Evolutionary conservation across 2,329 filamentous ascomycete species (phyloP).

Genomic region (Diaporthe aspalathi): DNA sequence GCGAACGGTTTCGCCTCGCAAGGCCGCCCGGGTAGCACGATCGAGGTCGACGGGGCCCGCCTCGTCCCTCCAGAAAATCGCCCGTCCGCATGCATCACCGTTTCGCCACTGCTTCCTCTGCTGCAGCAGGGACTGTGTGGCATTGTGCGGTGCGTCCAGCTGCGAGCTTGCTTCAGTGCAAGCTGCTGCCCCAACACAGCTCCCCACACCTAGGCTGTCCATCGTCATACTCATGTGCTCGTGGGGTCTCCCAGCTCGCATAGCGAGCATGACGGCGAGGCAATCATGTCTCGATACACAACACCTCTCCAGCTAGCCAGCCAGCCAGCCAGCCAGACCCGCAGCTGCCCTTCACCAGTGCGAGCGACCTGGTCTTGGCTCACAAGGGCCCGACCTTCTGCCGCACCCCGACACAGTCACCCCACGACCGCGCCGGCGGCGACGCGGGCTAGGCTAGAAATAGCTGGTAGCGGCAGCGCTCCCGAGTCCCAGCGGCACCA

Average conservation of each 20-base stretch:
- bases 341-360: conserved; percentile 22
- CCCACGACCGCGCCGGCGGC: conserved; percentile 10
- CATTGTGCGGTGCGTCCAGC: conserved; percentile 2
- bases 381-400: conserved; percentile 15
- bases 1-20: conserved; percentile 2
- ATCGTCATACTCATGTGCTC: conserved; percentile 16
- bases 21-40: conserved; percentile 2
- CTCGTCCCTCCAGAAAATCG: not conserved
- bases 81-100: conserved; percentile 8
- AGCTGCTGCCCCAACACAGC: conserved; percentile 8
- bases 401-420: conserved; percentile 18
- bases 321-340: not conserved
- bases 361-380: not conserved
- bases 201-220: not conserved
- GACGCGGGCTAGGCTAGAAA: conserved; percentile 10
- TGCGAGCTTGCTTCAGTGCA: not conserved
- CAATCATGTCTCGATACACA: not conserved
- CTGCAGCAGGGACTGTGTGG: conserved; percentile 6
- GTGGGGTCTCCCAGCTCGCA: not conserved
- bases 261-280: conserved; percentile 22
- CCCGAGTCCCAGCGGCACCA: not conserved
- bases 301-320: too few species aligned
- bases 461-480: conserved; percentile 3
- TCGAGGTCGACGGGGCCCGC: not conserved
- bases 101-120: conserved; percentile 30